Percentiles rank a stretch among this genome's conserved stretches.
Evolutionary conservation across 306 rosid species (phyloP).

Genomic region (Cicer arietinum): DNA sequence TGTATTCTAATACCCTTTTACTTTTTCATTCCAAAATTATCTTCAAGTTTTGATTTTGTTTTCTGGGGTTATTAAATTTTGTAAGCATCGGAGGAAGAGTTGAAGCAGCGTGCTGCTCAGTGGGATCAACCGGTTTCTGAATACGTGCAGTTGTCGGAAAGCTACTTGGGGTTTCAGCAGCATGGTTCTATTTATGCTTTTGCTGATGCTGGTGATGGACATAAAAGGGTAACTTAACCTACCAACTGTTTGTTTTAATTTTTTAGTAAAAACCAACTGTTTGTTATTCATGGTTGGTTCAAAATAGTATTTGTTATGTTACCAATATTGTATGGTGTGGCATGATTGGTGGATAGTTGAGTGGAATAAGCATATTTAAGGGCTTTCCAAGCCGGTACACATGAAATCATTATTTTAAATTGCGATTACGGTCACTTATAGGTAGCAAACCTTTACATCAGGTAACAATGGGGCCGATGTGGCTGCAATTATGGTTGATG

Average conservation of each 20-base stretch:
- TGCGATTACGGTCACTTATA: too few relatives aligned
- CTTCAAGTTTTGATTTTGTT: slow-evolving; percentile 4
- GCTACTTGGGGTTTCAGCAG: slow-evolving; percentile 79
- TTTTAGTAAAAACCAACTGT: too few relatives aligned
- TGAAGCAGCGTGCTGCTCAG: slow-evolving; percentile 75
- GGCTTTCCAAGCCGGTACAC: neutral
- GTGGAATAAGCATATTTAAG: neutral
- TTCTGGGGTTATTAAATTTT: neutral
- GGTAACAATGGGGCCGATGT: too few relatives aligned
- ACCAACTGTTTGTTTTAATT: neutral
- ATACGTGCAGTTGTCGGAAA: slow-evolving; percentile 69
- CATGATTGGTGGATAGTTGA: neutral
- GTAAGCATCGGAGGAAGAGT: slow-evolving; percentile 71
- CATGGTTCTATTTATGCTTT: slow-evolving; percentile 67
- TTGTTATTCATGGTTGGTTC: neutral
- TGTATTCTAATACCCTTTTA: slow-evolving; percentile 21
- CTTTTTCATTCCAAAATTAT: neutral
- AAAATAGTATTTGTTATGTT: neutral
- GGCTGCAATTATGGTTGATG: too few relatives aligned
- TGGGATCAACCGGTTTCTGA: slow-evolving; percentile 86
- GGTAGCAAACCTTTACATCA: too few relatives aligned
- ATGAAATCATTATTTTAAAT: neutral
- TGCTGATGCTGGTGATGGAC: slow-evolving; percentile 72
- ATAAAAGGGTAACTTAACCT: slow-evolving; percentile 53
- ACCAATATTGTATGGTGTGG: neutral